These are phyloP conservation scores for Naegleria fowleri DNA, from an alignment of 208 protist genomes.

Conservation along the genomic window DNA sequence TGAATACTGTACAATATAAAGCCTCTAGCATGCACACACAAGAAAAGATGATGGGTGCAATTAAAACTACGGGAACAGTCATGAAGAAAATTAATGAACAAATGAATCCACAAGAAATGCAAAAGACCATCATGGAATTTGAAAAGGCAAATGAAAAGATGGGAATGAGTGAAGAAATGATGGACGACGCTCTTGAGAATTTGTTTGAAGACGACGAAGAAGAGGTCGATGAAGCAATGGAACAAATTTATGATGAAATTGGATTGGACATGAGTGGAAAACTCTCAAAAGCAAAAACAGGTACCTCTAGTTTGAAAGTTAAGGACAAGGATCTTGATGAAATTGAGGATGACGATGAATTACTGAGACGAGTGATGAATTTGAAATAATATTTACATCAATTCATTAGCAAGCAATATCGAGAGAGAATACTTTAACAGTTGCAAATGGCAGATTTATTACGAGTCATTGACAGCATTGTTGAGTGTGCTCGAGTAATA, in stretches of 20 bases:
- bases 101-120: constrained; percentile 1
- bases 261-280: neutral
- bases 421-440: too few relatives aligned
- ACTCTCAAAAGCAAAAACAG: neutral
- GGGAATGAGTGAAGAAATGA: constrained; percentile 13
- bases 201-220: constrained; percentile 5
- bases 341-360: constrained; percentile 3
- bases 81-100: constrained; percentile 12
- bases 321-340: neutral
- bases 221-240: constrained; percentile 11
- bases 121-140: neutral
- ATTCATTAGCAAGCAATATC: too few relatives aligned
- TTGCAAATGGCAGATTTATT: too few relatives aligned
- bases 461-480: too few relatives aligned
- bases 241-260: constrained; percentile 24
- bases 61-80: neutral
- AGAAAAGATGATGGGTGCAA: neutral
- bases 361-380: neutral
- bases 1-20: neutral
- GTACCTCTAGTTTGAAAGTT: neutral
- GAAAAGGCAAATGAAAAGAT: neutral
- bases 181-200: neutral
- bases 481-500: too few relatives aligned
- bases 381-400: neutral
- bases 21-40: neutral